A percentile compares a stretch with the other conserved stretches of the same genome.
Conservation (phyloP, 495 filamentous ascomycete species). For the Trichocladium antarcticum region DNA sequence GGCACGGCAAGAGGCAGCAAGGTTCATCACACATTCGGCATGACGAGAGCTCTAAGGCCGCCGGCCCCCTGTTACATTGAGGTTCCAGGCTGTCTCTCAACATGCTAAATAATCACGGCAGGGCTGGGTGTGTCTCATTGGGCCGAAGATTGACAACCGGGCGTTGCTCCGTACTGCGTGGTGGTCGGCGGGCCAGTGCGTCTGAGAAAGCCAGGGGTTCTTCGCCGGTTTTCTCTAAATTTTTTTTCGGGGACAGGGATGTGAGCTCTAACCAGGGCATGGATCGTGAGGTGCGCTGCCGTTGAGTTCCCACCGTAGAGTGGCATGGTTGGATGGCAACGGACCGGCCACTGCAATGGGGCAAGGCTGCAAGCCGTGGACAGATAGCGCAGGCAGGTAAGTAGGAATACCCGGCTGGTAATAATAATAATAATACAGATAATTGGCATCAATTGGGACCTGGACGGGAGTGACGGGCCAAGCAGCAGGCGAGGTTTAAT, state of each 20-base stretch:
- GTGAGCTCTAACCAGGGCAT: not conserved
- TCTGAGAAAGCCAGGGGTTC: slow-evolving; percentile 7
- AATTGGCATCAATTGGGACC: not conserved
- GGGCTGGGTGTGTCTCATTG: slow-evolving; percentile 8
- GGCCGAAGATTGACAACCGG: slow-evolving; percentile 8
- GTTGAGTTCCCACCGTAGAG: not conserved
- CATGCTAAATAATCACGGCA: too few relatives aligned
- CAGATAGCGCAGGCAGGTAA: not conserved
- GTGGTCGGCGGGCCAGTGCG: slow-evolving; percentile 21
- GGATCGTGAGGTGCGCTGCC: not conserved
- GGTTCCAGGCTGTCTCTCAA: too few relatives aligned
- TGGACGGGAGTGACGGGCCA: not conserved
- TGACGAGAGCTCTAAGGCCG: slow-evolving; percentile 15
- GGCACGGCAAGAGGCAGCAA: not conserved
- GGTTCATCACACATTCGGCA: not conserved
- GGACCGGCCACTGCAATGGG: not conserved
- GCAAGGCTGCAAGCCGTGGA: not conserved
- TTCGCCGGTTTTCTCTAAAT: not conserved
- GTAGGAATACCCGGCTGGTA: too few relatives aligned
- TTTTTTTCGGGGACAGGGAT: slow-evolving; percentile 5
- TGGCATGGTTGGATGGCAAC: too few relatives aligned
- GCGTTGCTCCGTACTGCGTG: slow-evolving; percentile 8
- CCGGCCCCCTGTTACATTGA: slow-evolving; percentile 13
- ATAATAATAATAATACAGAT: too few relatives aligned
- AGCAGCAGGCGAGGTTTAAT: slow-evolving; percentile 8